These are phyloP conservation scores for Moringa oleifera DNA, from an alignment of 345 rosid genomes.

Conservation along the genomic window DNA sequence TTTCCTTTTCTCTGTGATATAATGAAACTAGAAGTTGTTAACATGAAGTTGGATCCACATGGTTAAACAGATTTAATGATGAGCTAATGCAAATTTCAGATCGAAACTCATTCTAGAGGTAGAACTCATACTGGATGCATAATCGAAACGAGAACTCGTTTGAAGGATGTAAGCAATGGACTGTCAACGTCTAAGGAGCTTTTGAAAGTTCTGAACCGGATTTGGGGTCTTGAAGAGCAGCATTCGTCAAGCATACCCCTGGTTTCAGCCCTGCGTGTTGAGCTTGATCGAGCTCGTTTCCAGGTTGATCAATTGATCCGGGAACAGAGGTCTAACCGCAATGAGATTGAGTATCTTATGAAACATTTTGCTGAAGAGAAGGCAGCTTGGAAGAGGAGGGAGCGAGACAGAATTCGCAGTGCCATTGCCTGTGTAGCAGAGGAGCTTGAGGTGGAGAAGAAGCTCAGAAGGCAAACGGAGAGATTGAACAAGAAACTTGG, in stretches of 20 bases:
- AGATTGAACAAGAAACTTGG: conserved; percentile 84
- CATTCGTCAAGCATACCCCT: conserved; percentile 47
- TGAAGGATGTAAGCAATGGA: conserved; percentile 59
- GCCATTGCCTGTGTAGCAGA: conserved; percentile 47
- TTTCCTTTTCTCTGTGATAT: too few species aligned
- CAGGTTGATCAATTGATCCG: conserved; percentile 49
- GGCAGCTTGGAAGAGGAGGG: conserved; percentile 50
- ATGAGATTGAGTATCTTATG: conserved; percentile 45
- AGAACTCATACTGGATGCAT: conserved; percentile 25
- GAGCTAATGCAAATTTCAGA: conserved; percentile 33
- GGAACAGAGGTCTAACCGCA: conserved; percentile 31
- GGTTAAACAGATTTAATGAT: conserved; percentile 2
- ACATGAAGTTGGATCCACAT: too few species aligned
- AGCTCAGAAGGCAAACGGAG: conserved; percentile 62
- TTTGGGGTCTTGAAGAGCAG: conserved; percentile 53
- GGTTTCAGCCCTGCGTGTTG: conserved; percentile 53
- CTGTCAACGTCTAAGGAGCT: conserved; percentile 74
- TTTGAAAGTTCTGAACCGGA: conserved; percentile 55
- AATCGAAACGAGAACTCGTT: conserved; percentile 28
- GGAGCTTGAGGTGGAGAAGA: conserved; percentile 71
- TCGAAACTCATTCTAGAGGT: conserved; percentile 36
- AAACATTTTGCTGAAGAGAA: conserved; percentile 56
- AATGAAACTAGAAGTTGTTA: too few species aligned
- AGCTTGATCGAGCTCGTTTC: conserved; percentile 56
- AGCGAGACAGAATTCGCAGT: conserved; percentile 41